Conservation (phyloP, 768 basidiomycete genomes). For the Daedaleopsis sinensis region DNA sequence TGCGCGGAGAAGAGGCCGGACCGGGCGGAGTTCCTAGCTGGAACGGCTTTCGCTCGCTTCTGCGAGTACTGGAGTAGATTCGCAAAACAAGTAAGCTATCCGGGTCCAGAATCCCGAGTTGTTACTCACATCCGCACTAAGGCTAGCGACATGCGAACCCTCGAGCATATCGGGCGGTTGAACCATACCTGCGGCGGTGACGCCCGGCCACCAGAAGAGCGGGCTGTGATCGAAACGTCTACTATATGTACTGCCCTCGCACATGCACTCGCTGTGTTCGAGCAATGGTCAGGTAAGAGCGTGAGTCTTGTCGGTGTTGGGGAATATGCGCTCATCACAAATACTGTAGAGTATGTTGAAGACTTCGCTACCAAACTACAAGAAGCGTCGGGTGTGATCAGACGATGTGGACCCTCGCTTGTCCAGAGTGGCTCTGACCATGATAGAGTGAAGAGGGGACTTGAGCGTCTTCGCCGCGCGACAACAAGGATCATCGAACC, state of each 20-base stretch:
- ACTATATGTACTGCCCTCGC: constrained; percentile 46
- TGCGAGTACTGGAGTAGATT: constrained; percentile 76
- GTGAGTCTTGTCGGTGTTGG: not conserved
- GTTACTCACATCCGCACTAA: not conserved
- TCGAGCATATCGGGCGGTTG: constrained; percentile 45
- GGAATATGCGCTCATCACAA: not conserved
- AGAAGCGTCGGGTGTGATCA: constrained; percentile 8
- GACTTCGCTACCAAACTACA: constrained; percentile 8
- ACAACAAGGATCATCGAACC: constrained; percentile 50
- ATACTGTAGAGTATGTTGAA: constrained; percentile 4
- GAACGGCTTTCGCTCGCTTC: constrained; percentile 58
- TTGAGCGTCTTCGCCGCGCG: constrained; percentile 62
- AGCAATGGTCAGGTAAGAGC: constrained; percentile 31
- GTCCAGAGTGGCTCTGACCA: constrained; percentile 35
- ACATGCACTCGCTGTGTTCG: constrained; percentile 46
- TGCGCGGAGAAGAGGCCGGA: constrained; percentile 42
- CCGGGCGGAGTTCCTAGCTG: constrained; percentile 44
- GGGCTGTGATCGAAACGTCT: constrained; percentile 29
- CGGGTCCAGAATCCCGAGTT: not conserved
- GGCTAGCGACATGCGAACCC: constrained; percentile 27
- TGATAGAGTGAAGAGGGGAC: constrained; percentile 59
- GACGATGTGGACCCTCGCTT: constrained; percentile 11
- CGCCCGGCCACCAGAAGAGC: constrained; percentile 35
- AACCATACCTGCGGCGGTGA: not conserved
- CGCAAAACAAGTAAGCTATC: constrained; percentile 55